phyloP scores from a whole-genome alignment of 2,329 filamentous ascomycete species.

The Talaromyces sp. region DNA sequence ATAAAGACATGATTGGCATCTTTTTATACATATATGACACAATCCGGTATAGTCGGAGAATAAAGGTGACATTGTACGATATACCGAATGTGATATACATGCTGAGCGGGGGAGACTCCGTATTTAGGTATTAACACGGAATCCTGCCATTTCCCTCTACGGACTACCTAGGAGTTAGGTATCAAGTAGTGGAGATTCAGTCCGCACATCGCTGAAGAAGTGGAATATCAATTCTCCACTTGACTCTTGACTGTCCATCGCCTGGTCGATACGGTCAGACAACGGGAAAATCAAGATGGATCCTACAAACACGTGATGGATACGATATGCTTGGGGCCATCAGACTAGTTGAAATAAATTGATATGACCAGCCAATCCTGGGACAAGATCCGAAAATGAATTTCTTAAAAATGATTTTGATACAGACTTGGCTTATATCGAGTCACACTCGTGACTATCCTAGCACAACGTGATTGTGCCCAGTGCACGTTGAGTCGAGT shows the following conservation, averaged over 20 bases:
- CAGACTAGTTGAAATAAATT: neutral
- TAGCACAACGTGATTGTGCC: conserved; percentile 2
- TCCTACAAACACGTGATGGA: conserved; percentile 1
- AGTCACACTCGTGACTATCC: conserved; percentile 4
- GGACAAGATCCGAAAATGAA: too few species aligned
- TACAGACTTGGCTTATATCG: neutral
- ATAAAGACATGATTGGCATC: neutral
- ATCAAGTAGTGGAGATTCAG: too few species aligned
- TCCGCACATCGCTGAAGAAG: neutral
- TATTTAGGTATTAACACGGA: neutral
- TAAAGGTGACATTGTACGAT: neutral
- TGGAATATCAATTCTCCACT: neutral
- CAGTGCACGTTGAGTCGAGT: neutral
- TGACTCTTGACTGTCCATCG: neutral
- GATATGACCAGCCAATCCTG: neutral
- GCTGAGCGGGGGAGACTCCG: neutral
- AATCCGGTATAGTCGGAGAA: neutral
- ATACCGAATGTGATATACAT: neutral
- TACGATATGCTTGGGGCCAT: neutral
- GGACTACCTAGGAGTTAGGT: neutral
- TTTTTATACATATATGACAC: neutral
- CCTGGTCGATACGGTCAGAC: neutral
- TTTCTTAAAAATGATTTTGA: neutral
- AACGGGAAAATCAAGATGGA: neutral
- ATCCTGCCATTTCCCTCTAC: too few species aligned